phyloP scores from a whole-genome alignment of 441 rosid genomes.

The Biscutella auriculata region DNA sequence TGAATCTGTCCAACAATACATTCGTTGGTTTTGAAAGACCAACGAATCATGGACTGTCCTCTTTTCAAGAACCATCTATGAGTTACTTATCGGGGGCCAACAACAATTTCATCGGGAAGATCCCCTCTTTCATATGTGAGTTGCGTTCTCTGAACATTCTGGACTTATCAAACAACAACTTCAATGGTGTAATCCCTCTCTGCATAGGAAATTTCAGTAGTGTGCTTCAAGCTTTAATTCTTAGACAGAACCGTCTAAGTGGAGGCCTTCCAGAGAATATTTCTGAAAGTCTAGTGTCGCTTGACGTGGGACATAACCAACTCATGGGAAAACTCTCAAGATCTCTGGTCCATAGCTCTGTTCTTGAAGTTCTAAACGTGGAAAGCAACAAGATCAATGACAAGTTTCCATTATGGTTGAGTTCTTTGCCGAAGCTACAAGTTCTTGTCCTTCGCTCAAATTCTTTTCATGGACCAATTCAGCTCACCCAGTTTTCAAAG shows the following conservation, averaged over 20 bases:
- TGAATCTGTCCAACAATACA: slow-evolving; percentile 31
- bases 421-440: neutral
- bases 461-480: neutral
- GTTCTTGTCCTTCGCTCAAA: slow-evolving; percentile 5
- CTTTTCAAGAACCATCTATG: neutral
- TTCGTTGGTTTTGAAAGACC: slow-evolving; percentile 6
- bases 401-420: neutral
- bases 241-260: slow-evolving; percentile 22
- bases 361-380: neutral
- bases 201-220: slow-evolving; percentile 12
- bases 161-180: slow-evolving; percentile 30
- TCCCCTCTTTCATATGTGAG: slow-evolving; percentile 33
- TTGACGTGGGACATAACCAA: slow-evolving; percentile 28
- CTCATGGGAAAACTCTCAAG: slow-evolving; percentile 30
- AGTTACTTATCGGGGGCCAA: slow-evolving; percentile 11
- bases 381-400: neutral
- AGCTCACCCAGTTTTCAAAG: slow-evolving; percentile 10
- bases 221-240: slow-evolving; percentile 27
- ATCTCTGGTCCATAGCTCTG: slow-evolving; percentile 12
- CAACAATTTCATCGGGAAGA: slow-evolving; percentile 10
- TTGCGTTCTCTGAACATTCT: slow-evolving; percentile 16
- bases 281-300: slow-evolving; percentile 18
- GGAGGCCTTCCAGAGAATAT: slow-evolving; percentile 18
- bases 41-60: neutral
- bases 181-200: slow-evolving; percentile 24